Base-by-base conservation (phyloP, 192 early-diverging fungal genomes). In the Coemansia erecta region DNA sequence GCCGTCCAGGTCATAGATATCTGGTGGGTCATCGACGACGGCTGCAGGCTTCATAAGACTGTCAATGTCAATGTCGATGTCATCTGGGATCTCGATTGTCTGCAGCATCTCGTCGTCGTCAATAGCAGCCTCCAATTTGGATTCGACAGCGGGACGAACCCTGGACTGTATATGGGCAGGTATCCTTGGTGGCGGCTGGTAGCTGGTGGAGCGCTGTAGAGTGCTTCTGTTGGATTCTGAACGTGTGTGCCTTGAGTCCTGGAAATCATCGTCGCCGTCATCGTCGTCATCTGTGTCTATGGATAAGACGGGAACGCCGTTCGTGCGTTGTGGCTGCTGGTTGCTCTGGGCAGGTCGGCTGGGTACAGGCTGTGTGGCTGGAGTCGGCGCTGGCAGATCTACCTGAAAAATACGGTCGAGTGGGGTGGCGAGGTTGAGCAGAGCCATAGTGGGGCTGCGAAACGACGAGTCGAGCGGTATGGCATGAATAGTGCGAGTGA, bases 51-150 rank as follows among this genome's bases (percentile, higher is more conserved):
- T 4, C 19, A 47, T 21, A 47, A 47, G 15, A 14, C 39, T 35
- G 39, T 54, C 52, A 8, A 54, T 18, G 8, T 39, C 26, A 17
- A 53, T 22, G 26, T 66, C 68, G 22, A n/a, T n/a, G n/a, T n/a
- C n/a, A n/a, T 77, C 73, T 2, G 63, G 49, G 28, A 77, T 66
- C 46, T 77, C 73, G 24, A 77, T 70, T 3, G 60, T 55, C 10
- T 54, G 35, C 56, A 70, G 18, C 11, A 65, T 17, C 17, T 57
- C 65, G 9, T 68, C 63, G 23, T 65, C 62, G 12, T 43, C 56
- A 33, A 41, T n/a, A n/a, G n/a, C n/a, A n/a, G n/a, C n/a, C n/a
- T n/a, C n/a, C n/a, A n/a, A n/a, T n/a, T n/a, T n/a, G n/a, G n/a
- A n/a, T n/a, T n/a, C n/a, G n/a, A n/a, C n/a, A n/a, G n/a, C n/a